A percentile compares a stretch with the other conserved stretches of the same genome.
phyloP scores from a whole-genome alignment of 1,284 basidiomycete species.

The Trichosporon sp. region DNA sequence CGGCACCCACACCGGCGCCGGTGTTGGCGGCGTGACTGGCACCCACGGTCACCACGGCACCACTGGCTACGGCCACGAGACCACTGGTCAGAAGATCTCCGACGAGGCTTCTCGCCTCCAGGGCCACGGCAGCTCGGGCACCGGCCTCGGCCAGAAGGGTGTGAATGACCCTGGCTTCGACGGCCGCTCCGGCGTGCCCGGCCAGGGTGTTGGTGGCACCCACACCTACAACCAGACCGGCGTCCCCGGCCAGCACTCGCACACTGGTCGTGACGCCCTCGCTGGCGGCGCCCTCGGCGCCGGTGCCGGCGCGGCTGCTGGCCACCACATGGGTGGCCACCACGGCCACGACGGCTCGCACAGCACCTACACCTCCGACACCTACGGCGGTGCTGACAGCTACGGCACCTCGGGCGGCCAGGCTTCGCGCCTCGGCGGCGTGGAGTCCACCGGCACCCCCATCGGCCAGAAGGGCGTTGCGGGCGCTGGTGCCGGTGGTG shows the following conservation, averaged over 20 bases:
- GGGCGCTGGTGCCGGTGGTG: background rate
- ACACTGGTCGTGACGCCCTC: background rate
- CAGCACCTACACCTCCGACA: background rate
- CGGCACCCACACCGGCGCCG: background rate
- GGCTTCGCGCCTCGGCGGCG: conserved; percentile 4
- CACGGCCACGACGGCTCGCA: background rate
- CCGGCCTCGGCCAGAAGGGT: background rate
- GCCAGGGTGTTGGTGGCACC: background rate
- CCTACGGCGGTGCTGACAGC: conserved; percentile 4
- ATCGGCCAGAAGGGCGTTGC: conserved; percentile 1
- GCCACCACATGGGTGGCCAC: background rate
- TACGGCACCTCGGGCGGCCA: background rate
- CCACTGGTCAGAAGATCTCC: background rate
- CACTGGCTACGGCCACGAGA: background rate
- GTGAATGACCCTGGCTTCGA: background rate
- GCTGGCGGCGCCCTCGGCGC: background rate
- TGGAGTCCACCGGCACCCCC: conserved; percentile 1
- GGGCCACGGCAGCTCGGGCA: background rate
- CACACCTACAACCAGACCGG: background rate
- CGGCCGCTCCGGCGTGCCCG: background rate
- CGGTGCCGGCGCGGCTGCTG: background rate
- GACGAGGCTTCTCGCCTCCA: background rate
- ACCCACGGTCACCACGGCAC: background rate
- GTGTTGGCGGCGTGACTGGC: background rate
- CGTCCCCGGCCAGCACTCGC: background rate